Evolutionary conservation across 768 basidiomycete species (phyloP), one percentile per base, ranked within the genome.

Genomic region (Lanmaoa rubissima): DNA sequence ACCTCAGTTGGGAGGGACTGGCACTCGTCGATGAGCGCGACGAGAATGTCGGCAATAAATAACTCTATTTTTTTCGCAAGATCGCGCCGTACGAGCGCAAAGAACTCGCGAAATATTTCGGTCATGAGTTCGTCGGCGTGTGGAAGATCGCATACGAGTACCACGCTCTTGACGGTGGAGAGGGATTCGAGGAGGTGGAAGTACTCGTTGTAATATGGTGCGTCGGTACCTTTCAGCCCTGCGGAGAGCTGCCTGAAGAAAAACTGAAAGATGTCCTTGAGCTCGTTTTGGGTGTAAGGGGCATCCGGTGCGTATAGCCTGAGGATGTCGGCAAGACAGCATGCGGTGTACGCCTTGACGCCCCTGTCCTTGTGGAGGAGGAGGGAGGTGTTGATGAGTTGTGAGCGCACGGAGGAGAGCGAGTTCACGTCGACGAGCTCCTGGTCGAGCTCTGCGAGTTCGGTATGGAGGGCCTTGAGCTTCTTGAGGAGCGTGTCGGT

Each of bases 211-310:
- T 93, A 96, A 67, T 94, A 96, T 0, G 92, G 82, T 0, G 87
- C 80, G 54, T 95, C 91, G 0, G 85, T 75, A 39, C 86, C 83
- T 60, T 87, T 88, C 65, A 94, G 84, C 1, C 87, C 87, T 1
- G 78, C 79, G 3, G 80, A 76, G 54, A 99, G 85, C 70, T 97
- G 96, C 36, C 85, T 79, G 69, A 94, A 86, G 81, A 98, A 92
- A 79, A 99, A 98, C 64, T 94, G 86, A 74, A 99, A 99, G 69
- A 98, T 95, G 72, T 97, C 94, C 77, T 91, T 81, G 36, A 98
- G 84, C 70, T 98, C 92, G 47, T 80, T 74, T 48, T 88, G 86
- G 14, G 88, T 95, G 69, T 96, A 98, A 13, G 97, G 97, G 24
- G 97, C 95, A 71, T 98, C 94, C 1, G 97, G 97, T 1, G 97